Evolutionary conservation across 306 rosid species (phyloP).

Genomic region (Mimosa bimucronata): DNA sequence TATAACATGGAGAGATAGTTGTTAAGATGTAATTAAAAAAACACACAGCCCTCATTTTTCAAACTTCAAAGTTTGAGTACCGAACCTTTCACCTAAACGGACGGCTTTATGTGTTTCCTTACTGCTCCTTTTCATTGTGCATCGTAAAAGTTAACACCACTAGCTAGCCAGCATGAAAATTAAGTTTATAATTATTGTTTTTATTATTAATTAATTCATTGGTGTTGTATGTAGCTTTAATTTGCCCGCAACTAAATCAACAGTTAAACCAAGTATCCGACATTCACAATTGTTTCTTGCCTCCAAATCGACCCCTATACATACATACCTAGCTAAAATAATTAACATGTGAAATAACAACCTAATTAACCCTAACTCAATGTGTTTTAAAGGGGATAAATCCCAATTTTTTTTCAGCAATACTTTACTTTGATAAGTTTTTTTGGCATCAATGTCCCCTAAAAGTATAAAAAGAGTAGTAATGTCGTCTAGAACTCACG

Average conservation of each 20-base stretch:
- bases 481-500: too few relatives aligned
- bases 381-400: too few relatives aligned
- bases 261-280: constrained; percentile 9
- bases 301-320: constrained; percentile 14
- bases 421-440: too few relatives aligned
- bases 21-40: too few relatives aligned
- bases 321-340: not conserved
- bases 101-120: constrained; percentile 51
- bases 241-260: constrained; percentile 43
- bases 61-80: constrained; percentile 26
- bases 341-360: too few relatives aligned
- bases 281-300: not conserved
- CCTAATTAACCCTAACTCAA: too few relatives aligned
- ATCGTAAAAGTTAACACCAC: constrained; percentile 7
- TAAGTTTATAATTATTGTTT: not conserved
- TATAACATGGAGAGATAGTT: too few relatives aligned
- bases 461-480: too few relatives aligned
- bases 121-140: constrained; percentile 42
- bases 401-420: too few relatives aligned
- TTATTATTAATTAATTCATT: too few relatives aligned
- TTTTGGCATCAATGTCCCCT: too few relatives aligned
- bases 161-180: constrained; percentile 28
- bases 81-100: constrained; percentile 52
- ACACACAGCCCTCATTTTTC: not conserved
- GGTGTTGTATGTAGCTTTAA: too few relatives aligned